These are phyloP conservation scores for Agarophyton chilense DNA, from an alignment of 23 red algal species.

Conservation along the genomic window DNA sequence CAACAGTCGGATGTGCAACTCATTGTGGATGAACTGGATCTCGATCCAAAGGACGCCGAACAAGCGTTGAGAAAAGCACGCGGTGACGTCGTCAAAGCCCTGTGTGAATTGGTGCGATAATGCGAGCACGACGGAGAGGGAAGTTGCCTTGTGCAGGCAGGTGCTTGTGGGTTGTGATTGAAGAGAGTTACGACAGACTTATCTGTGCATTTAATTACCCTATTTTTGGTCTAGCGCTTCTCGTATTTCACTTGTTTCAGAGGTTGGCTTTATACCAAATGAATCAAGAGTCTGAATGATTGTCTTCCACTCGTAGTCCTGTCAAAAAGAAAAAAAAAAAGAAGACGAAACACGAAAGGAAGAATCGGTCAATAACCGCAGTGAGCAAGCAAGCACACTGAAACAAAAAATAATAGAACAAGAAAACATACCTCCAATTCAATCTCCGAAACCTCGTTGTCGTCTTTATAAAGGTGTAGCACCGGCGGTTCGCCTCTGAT, in stretches of 20 bases:
- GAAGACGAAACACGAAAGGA: no score
- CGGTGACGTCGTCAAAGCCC: slow-evolving; percentile 40
- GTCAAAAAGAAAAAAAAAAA: background rate
- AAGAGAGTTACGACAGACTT: background rate
- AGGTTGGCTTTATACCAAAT: slow-evolving; percentile 38
- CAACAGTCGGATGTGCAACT: slow-evolving; percentile 43
- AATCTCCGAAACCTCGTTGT: slow-evolving; percentile 3
- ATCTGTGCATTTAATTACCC: background rate
- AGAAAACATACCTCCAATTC: slow-evolving; percentile 15
- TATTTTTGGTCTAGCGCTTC: slow-evolving; percentile 11
- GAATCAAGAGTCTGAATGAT: slow-evolving; percentile 28
- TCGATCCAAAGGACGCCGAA: slow-evolving; percentile 40
- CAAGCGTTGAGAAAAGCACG: slow-evolving; percentile 27
- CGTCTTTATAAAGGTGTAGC: slow-evolving; percentile 51
- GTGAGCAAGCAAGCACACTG: background rate
- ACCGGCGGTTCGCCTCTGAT: slow-evolving; percentile 18
- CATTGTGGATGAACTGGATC: slow-evolving; percentile 57
- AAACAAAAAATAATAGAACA: background rate
- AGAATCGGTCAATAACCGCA: background rate
- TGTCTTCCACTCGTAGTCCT: slow-evolving; percentile 13
- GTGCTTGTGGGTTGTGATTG: no score
- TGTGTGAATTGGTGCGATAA: slow-evolving; percentile 37
- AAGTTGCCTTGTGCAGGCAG: no score
- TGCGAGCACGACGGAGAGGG: no score
- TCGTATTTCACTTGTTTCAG: slow-evolving; percentile 13